Evolutionary conservation across 208 protist genomes (phyloP), one percentile per base, ranked within the genome.

Genomic region (Willaertia magna): DNA sequence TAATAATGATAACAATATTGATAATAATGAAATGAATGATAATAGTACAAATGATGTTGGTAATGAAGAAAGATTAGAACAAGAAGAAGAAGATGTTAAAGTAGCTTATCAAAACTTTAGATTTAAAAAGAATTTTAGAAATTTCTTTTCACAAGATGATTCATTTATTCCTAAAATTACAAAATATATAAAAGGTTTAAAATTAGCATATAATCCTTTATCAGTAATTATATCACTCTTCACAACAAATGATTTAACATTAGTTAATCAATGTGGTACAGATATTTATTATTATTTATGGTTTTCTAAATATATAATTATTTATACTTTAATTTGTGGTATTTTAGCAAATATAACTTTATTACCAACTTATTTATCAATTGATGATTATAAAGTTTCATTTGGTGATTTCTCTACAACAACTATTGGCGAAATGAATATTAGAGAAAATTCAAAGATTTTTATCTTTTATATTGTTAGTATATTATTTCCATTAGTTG

Each of bases 211-310:
- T 16, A 59, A 59, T 59, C 51, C 51, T 2, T 22, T 59, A 3
- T n/a, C 11, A 12, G 26, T 59, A n/a, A 12, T 59, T 16, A 59
- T n/a, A 59, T 59, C 51, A 2, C 16, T 75, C 16, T 75, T 75
- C 34, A 39, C 34, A 18, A 20, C 76, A 1, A 44, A 16, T 2
- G 76, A 81, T 51, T 22, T 9, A n/a, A 9, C 48, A 14, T 51
- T 81, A 51, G 44, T 81, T 6, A 51, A 51, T 18, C 16, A 51
- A 30, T 81, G 76, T 51, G 76, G 76, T 40, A 51, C 76, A 39
- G 76, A 81, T 81, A 43, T 51, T 18, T 81, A 81, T 81, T 81
- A 81, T 51, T 81, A 40, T 51, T 40, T 51, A 40, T 81, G 76
- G 76, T 81, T 51, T 34, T 43, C 48, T 51, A 81, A 81, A 34